These are phyloP conservation scores for Vachellia pachyceras DNA, from an alignment of 306 rosid species.

Conservation along the genomic window DNA sequence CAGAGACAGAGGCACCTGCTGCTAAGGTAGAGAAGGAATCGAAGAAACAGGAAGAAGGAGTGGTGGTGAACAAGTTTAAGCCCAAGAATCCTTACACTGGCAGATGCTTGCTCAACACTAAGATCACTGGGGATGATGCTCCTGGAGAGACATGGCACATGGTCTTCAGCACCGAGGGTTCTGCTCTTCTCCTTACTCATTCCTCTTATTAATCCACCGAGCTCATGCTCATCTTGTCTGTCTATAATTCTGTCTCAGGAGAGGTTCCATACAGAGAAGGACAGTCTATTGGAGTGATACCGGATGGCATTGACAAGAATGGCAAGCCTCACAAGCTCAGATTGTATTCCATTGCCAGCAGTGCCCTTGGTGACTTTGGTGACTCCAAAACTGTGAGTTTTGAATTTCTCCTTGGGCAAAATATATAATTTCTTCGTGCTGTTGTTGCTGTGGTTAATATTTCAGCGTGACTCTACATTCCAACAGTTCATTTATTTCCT, in stretches of 20 bases:
- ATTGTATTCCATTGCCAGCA: slow-evolving; percentile 89
- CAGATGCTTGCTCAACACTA: slow-evolving; percentile 85
- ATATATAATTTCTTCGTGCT: neutral
- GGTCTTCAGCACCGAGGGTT: slow-evolving; percentile 98
- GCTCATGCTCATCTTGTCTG: slow-evolving; percentile 8
- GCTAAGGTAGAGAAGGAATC: slow-evolving; percentile 77
- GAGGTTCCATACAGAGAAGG: slow-evolving; percentile 98
- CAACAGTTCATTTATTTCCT: neutral
- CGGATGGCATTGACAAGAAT: slow-evolving; percentile 88
- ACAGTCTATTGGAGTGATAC: slow-evolving; percentile 87
- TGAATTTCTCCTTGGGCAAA: neutral
- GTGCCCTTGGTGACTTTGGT: slow-evolving; percentile 93
- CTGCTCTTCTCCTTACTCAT: neutral
- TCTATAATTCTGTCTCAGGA: slow-evolving; percentile 50
- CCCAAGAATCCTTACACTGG: slow-evolving; percentile 86
- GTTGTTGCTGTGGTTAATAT: neutral
- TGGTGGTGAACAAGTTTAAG: slow-evolving; percentile 79
- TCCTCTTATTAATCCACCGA: neutral
- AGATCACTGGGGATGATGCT: slow-evolving; percentile 98
- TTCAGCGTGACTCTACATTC: neutral
- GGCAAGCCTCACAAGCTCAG: slow-evolving; percentile 95
- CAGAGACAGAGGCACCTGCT: slow-evolving; percentile 73
- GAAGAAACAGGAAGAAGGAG: slow-evolving; percentile 91
- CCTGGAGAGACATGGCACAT: slow-evolving; percentile 99
- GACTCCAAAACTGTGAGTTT: slow-evolving; percentile 87